Base-by-base conservation (phyloP, 495 filamentous ascomycete species). In the Bombardia bombarda region DNA sequence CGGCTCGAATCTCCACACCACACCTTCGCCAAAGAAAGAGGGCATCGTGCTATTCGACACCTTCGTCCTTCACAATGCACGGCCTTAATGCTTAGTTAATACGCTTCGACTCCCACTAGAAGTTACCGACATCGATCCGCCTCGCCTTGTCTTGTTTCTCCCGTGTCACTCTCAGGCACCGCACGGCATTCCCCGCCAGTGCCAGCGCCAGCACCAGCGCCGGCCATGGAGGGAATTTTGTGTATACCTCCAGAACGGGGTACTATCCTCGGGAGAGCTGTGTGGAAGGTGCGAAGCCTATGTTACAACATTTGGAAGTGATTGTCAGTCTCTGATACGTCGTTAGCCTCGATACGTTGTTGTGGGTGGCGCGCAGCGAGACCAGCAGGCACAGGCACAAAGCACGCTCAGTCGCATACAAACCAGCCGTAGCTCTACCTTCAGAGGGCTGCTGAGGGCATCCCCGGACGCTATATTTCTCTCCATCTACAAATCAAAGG, bases 401-500 rank as follows among this genome's bases (percentile, higher is more conserved):
- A 30, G 22, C 21, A 24, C 56, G 19, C 49, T 53, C 12, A 51
- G 42, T 30, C 60, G 66, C 16, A 43, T 61, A 7, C 50, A 45
- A 24, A 28, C 50, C 20, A 54, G 50, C 38, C 46, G 58, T 14
- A 49, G 40, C 38, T 61, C 55, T 18, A 51, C 57, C 3, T 42
- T 52, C 12, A 54, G 49, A 40, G 54, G 54, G 7, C 50, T 57
- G 34, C n/a, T 52, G 16, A 68, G 50, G 34, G 21, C 42, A 14
- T 39, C 45, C 2, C 35, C 56, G 14, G 63, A 72, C 28, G 51
- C 55, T 40, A 53, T 73, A n/a, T 75, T 59, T 41, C 54, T 78
- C 36, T 69, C 74, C 19, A 62, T 77, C 31, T 77, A 75, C 59
- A 78, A 78, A 52, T 57, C 62, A 47, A 74, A 71, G 60, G 72